phyloP scores from a whole-genome alignment of 2,329 filamentous ascomycete genomes.

The Zasmidium citrigriseum region DNA sequence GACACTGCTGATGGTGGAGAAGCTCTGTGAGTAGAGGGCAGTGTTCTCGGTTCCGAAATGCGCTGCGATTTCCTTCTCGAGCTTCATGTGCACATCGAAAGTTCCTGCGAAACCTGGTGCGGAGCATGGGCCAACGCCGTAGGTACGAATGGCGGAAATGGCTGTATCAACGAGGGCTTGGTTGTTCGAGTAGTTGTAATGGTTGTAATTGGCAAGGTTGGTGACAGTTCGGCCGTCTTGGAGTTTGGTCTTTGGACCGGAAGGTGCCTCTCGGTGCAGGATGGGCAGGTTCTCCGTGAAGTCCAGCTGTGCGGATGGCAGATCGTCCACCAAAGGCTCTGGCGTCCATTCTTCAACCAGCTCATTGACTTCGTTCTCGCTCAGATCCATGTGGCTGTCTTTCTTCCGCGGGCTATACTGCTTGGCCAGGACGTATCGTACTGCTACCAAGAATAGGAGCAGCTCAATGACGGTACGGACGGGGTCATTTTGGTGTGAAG shows the following conservation, averaged over 20 bases:
- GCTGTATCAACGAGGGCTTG: conserved; percentile 92
- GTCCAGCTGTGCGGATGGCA: conserved; percentile 76
- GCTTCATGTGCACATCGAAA: conserved; percentile 96
- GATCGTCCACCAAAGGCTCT: conserved; percentile 78
- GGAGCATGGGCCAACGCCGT: conserved; percentile 93
- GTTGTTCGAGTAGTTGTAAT: conserved; percentile 93
- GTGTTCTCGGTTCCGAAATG: conserved; percentile 85
- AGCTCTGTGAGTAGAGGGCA: conserved; percentile 93
- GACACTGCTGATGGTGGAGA: conserved; percentile 90
- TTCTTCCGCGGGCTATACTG: conserved; percentile 88
- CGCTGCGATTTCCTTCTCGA: conserved; percentile 85
- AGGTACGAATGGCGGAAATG: conserved; percentile 87
- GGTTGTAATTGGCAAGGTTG: conserved; percentile 93
- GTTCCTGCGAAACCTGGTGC: conserved; percentile 97
- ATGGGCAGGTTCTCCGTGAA: conserved; percentile 84
- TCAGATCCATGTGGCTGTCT: conserved; percentile 78
- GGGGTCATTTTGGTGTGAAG: conserved; percentile 95
- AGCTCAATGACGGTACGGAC: conserved; percentile 90
- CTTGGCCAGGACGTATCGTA: conserved; percentile 85
- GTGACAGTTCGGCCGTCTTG: conserved; percentile 71
- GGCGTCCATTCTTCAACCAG: conserved; percentile 95
- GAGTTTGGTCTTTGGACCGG: conserved; percentile 86
- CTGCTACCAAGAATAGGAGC: conserved; percentile 89
- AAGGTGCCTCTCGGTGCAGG: conserved; percentile 72
- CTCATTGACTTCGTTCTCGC: conserved; percentile 96